phyloP scores from a whole-genome alignment of 306 rosid genomes.

The Vicia faba region DNA sequence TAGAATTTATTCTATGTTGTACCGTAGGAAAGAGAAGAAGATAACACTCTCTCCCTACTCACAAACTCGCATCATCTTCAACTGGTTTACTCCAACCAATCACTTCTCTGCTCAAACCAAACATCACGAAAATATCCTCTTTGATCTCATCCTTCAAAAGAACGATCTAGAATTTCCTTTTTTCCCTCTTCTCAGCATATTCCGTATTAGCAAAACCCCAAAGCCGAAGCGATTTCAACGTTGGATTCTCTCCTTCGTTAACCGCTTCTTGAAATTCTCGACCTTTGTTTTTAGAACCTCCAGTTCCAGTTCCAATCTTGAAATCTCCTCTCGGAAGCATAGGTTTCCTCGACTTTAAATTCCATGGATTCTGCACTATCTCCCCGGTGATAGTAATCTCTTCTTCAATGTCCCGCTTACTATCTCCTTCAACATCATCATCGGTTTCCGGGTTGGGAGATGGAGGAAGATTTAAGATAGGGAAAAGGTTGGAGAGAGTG shows the following conservation, averaged over 20 bases:
- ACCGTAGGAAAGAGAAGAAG: too few species aligned
- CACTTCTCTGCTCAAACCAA: too few species aligned
- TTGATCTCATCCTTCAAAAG: slow-evolving; percentile 91
- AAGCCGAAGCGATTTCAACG: slow-evolving; percentile 73
- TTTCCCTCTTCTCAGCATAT: slow-evolving; percentile 71
- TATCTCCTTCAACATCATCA: slow-evolving; percentile 45
- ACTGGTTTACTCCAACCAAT: too few species aligned
- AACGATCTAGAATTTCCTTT: slow-evolving; percentile 94
- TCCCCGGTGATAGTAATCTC: slow-evolving; percentile 42
- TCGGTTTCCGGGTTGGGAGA: slow-evolving; percentile 45
- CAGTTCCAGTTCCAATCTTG: slow-evolving; percentile 46
- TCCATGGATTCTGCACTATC: slow-evolving; percentile 57
- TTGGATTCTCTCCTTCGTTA: slow-evolving; percentile 47
- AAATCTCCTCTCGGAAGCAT: slow-evolving; percentile 39
- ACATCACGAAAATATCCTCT: slow-evolving; percentile 84
- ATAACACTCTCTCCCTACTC: too few species aligned
- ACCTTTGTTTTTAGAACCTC: slow-evolving; percentile 35
- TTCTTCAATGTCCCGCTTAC: slow-evolving; percentile 43
- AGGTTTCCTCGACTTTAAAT: slow-evolving; percentile 77
- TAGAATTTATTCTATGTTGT: too few species aligned
- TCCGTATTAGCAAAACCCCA: slow-evolving; percentile 59
- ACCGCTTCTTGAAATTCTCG: slow-evolving; percentile 55
- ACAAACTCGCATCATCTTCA: too few species aligned
- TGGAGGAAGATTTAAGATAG: not conserved
- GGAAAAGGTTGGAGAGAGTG: too few species aligned